Conservation (phyloP, 1,284 basidiomycete genomes). For the Phellopilus nigrolimitatus region DNA sequence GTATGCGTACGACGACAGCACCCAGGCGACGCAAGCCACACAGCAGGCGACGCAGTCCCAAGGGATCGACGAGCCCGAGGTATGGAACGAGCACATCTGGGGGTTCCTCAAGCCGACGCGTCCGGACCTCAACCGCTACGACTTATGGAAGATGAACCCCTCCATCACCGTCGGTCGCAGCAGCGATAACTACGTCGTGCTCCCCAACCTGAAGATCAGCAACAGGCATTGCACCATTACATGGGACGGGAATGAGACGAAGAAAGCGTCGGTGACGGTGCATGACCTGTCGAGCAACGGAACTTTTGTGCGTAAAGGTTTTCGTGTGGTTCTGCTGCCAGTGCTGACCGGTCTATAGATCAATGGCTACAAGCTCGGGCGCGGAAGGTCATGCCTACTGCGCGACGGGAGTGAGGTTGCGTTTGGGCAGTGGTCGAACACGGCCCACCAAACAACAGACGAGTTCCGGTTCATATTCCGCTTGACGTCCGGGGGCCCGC, state of each 20-base stretch:
- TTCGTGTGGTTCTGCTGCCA: constrained; percentile 6
- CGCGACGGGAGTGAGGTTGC: constrained; percentile 79
- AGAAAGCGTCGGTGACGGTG: constrained; percentile 55
- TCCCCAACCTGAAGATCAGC: constrained; percentile 68
- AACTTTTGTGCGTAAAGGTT: constrained; percentile 62
- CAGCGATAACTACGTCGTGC: constrained; percentile 46
- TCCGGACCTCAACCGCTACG: constrained; percentile 43
- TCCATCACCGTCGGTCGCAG: constrained; percentile 53
- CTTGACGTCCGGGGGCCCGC: constrained; percentile 46
- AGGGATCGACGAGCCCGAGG: constrained; percentile 16
- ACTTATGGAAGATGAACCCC: constrained; percentile 50
- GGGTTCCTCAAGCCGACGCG: constrained; percentile 63
- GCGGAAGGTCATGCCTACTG: constrained; percentile 51
- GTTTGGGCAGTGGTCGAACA: constrained; percentile 56
- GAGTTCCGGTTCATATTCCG: constrained; percentile 59
- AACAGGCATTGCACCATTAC: constrained; percentile 59
- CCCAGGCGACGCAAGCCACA: constrained; percentile 28
- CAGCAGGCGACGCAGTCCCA: constrained; percentile 28
- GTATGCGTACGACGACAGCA: constrained; percentile 12
- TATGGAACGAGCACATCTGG: constrained; percentile 52
- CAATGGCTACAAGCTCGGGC: constrained; percentile 63
- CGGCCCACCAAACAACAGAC: constrained; percentile 45
- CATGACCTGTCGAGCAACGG: constrained; percentile 79
- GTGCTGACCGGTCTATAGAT: constrained; percentile 43
- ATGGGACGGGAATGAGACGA: constrained; percentile 59